Evolutionary conservation across 2,329 filamentous ascomycete genomes (phyloP).

Genomic region (Epichloe bromicola): DNA sequence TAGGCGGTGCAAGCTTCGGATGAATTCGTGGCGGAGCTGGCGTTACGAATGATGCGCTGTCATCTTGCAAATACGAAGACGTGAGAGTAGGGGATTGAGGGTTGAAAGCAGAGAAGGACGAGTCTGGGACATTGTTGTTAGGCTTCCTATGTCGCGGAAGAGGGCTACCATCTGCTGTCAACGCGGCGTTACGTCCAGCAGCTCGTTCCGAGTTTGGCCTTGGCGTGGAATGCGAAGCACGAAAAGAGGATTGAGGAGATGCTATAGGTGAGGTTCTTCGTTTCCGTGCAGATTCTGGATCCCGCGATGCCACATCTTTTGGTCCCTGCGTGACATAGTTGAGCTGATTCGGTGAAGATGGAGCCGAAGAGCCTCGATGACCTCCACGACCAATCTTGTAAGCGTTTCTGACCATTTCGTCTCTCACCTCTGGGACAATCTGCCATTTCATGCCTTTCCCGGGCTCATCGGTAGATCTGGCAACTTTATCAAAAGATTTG

Average conservation of each 20-base stretch:
- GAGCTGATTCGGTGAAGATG: slow-evolving; percentile 51
- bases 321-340: slow-evolving; percentile 48
- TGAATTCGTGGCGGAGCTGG: slow-evolving; percentile 62
- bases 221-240: slow-evolving; percentile 43
- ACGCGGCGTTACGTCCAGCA: slow-evolving; percentile 21
- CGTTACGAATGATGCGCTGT: slow-evolving; percentile 50
- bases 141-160: slow-evolving; percentile 43
- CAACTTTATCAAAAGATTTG: slow-evolving; percentile 87
- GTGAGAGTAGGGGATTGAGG: slow-evolving; percentile 49
- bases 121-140: slow-evolving; percentile 17
- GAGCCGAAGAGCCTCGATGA: slow-evolving; percentile 54
- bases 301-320: slow-evolving; percentile 38
- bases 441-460: slow-evolving; percentile 99
- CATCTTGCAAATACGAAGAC: slow-evolving; percentile 49
- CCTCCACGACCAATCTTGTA: slow-evolving; percentile 48
- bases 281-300: slow-evolving; percentile 41
- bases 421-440: slow-evolving; percentile 68
- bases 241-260: slow-evolving; percentile 40
- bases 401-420: slow-evolving; percentile 74
- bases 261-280: slow-evolving; percentile 40
- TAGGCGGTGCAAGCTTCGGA: slow-evolving; percentile 64
- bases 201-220: slow-evolving; percentile 35
- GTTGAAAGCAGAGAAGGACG: slow-evolving; percentile 35
- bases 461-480: slow-evolving; percentile 83
- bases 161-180: slow-evolving; percentile 46